phyloP scores from a whole-genome alignment of 1,284 basidiomycete species.

The Mycena citricolor region DNA sequence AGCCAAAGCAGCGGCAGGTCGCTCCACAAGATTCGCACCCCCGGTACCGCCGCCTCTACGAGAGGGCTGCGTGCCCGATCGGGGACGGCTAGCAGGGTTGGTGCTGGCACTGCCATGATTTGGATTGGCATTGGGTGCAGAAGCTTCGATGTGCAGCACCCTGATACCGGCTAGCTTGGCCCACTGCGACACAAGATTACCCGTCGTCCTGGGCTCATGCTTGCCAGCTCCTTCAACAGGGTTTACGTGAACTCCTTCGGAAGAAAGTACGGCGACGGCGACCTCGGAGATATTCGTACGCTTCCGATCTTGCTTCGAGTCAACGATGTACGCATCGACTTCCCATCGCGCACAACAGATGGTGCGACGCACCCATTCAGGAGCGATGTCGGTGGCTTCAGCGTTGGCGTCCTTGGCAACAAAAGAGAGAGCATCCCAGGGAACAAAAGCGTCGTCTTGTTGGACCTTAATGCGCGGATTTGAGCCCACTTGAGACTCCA shows the following conservation, averaged over 20 bases:
- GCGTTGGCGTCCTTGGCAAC: conserved; percentile 18
- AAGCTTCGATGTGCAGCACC: conserved; percentile 53
- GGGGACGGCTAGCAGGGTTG: conserved; percentile 33
- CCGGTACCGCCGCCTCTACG: conserved; percentile 15
- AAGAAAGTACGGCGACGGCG: conserved; percentile 18
- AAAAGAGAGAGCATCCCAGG: conserved; percentile 70
- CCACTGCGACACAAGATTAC: conserved; percentile 64
- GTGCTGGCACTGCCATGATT: conserved; percentile 34
- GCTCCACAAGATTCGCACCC: conserved; percentile 54
- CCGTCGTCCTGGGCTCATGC: conserved; percentile 63
- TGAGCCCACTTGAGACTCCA: conserved; percentile 79
- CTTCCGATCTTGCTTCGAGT: conserved; percentile 32
- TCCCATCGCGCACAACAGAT: conserved; percentile 80
- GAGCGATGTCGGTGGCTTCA: conserved; percentile 36
- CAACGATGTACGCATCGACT: no score
- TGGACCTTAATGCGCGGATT: conserved; percentile 78
- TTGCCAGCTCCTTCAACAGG: conserved; percentile 66
- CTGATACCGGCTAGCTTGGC: conserved; percentile 59
- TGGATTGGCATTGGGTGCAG: conserved; percentile 32
- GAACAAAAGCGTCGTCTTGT: conserved; percentile 74
- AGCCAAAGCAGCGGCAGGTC: conserved; percentile 70
- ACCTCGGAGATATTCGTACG: conserved; percentile 20
- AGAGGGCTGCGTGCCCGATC: conserved; percentile 13
- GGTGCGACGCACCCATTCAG: conserved; percentile 79
- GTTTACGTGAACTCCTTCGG: conserved; percentile 40